These are phyloP conservation scores for Oehlia diaphana DNA, from an alignment of 192 early-diverging fungal genomes.

Conservation along the genomic window DNA sequence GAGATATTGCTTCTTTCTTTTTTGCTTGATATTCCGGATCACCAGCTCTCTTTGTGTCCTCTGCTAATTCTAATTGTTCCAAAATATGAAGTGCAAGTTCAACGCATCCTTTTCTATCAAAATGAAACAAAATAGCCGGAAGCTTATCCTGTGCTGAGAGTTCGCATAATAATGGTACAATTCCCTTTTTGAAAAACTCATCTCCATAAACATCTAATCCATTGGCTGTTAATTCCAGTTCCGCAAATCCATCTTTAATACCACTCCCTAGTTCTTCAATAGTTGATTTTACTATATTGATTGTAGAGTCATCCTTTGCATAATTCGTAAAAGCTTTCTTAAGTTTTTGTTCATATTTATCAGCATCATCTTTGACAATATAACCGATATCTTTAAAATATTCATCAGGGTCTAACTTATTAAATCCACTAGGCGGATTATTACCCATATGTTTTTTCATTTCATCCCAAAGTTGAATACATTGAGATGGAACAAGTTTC, in stretches of 20 bases:
- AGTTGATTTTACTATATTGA: neutral
- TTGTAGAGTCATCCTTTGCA: slow-evolving; percentile 1
- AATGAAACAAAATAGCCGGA: slow-evolving; percentile 46
- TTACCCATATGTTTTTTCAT: slow-evolving; percentile 27
- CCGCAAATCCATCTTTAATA: slow-evolving; percentile 15
- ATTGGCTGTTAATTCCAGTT: slow-evolving; percentile 34
- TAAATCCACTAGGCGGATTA: slow-evolving; percentile 5
- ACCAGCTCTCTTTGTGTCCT: slow-evolving; percentile 33
- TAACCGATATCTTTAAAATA: slow-evolving; percentile 31
- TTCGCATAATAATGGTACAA: slow-evolving; percentile 31
- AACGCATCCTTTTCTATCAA: slow-evolving; percentile 38
- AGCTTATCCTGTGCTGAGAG: slow-evolving; percentile 39
- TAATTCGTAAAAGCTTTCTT: slow-evolving; percentile 29
- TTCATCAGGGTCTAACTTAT: slow-evolving; percentile 33
- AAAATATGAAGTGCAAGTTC: slow-evolving; percentile 29
- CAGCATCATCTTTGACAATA: slow-evolving; percentile 34
- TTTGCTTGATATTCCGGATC: slow-evolving; percentile 25
- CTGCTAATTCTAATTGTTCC: slow-evolving; percentile 30
- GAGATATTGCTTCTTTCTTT: slow-evolving; percentile 33
- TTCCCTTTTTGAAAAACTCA: slow-evolving; percentile 6
- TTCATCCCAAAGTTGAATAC: slow-evolving; percentile 36
- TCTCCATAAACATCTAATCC: slow-evolving; percentile 30
- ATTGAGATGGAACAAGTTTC: slow-evolving; percentile 36
- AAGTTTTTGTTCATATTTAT: slow-evolving; percentile 35
- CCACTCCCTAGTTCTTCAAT: neutral